Base-by-base conservation (phyloP, 768 basidiomycete species). In the Leccinum disarticulatum region DNA sequence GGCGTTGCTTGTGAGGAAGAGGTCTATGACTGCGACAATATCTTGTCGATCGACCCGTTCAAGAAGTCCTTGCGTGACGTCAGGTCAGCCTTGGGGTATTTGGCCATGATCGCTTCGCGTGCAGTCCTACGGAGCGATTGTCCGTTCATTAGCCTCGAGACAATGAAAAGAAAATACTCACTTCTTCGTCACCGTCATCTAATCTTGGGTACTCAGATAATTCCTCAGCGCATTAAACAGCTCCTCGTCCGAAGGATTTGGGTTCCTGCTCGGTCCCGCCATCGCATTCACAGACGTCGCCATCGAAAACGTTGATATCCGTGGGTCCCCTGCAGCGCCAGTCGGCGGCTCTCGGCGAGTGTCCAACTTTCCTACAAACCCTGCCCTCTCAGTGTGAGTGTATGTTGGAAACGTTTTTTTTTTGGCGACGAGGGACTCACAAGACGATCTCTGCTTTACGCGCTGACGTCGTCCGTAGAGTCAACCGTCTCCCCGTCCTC, bases 121-220 rank as follows among this genome's bases (percentile, higher is more conserved):
- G 94, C 86, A 65, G 93, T 92, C 79, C 92, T 94, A 27, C n/a
- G 5, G 1, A 36, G 3, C 31, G 15, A 51, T 50, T 28, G 15
- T 50, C 8, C 22, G 22, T 48, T 15, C 9, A 41, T 41, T 10
- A 41, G n/a, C 41, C n/a, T 41, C 41, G 9, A 41, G 9, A 55
- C 17, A 52, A 58, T 50, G 36, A 14, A 33, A 58, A 22, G 35
- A 28, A 30, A 56, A n/a, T 61, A 58, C 91, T 74, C 68, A 95
- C 91, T 93, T 95, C 83, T 95, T 95, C 72, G 93, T 94, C 61
- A 97, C 93, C 57, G 86, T 90, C 95, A 97, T 96, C 70, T 96
- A 74, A 73, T 98, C 94, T 75, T 96, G 94, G 13, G 90, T 92
- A 63, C 93, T 90, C 66, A 98, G 73, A 70, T 94, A 95, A 62